Conservation (phyloP, 495 filamentous ascomycete species). For the Hapsidospora chrysogenum region DNA sequence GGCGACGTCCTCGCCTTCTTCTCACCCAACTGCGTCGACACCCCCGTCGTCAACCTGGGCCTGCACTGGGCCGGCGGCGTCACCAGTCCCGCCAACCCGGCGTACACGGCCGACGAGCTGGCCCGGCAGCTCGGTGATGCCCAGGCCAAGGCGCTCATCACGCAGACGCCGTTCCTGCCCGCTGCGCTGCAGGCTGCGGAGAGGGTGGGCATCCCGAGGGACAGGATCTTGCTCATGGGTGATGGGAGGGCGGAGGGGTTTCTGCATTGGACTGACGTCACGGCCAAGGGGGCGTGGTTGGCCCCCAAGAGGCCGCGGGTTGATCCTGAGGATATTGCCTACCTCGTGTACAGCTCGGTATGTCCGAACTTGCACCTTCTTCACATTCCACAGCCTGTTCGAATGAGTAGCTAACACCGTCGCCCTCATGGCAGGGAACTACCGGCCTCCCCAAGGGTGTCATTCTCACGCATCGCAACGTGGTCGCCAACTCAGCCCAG, state of each 20-base stretch:
- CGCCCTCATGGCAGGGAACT: constrained; percentile 35
- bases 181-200: constrained; percentile 49
- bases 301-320: constrained; percentile 21
- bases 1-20: constrained; percentile 59
- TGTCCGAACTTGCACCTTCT: neutral
- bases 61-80: constrained; percentile 71
- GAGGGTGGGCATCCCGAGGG: constrained; percentile 45
- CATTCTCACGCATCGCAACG: constrained; percentile 71
- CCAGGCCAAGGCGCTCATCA: constrained; percentile 59
- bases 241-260: constrained; percentile 44
- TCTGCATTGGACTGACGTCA: constrained; percentile 50
- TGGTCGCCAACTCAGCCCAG: constrained; percentile 50
- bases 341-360: constrained; percentile 56
- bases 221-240: constrained; percentile 61
- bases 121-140: constrained; percentile 77
- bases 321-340: constrained; percentile 42
- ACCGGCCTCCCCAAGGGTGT: constrained; percentile 89
- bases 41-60: constrained; percentile 56
- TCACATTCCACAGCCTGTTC: no score
- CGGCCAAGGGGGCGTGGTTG: constrained; percentile 35
- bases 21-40: constrained; percentile 64
- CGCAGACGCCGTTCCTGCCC: constrained; percentile 41
- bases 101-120: constrained; percentile 73
- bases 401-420: neutral
- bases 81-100: constrained; percentile 71